Conservation (phyloP, 2,329 filamentous ascomycete genomes). For the Fonsecaea pedrosoi region DNA sequence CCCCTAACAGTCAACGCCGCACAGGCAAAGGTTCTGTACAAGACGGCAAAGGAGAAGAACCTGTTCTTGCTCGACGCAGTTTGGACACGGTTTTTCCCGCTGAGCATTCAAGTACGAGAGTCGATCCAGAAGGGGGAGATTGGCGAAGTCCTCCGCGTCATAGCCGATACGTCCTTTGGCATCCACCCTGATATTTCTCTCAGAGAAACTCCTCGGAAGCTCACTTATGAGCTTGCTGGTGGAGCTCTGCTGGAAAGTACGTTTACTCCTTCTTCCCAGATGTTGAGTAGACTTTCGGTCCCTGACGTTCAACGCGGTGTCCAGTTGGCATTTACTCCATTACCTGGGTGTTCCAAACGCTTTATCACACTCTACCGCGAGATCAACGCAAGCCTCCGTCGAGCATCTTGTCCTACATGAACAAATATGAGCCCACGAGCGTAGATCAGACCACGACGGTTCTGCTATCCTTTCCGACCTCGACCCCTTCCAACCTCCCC, state of each 20-base stretch:
- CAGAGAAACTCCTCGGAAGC: constrained; percentile 34
- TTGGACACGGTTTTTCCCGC: constrained; percentile 87
- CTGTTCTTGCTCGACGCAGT: constrained; percentile 85
- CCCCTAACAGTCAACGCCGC: constrained; percentile 82
- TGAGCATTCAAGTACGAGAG: constrained; percentile 77
- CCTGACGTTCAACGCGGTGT: constrained; percentile 21
- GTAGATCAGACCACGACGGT: constrained; percentile 41
- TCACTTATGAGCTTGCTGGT: constrained; percentile 54
- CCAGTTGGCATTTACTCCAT: constrained; percentile 80
- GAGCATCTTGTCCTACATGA: constrained; percentile 58
- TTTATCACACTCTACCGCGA: constrained; percentile 64
- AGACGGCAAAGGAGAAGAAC: constrained; percentile 74
- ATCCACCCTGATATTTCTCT: constrained; percentile 32
- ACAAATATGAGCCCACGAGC: constrained; percentile 42
- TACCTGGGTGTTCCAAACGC: constrained; percentile 76
- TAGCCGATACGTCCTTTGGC: constrained; percentile 17
- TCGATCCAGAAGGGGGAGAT: constrained; percentile 59
- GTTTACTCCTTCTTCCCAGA: constrained; percentile 5
- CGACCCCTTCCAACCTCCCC: constrained; percentile 60
- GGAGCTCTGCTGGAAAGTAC: constrained; percentile 46
- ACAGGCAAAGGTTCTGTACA: constrained; percentile 74
- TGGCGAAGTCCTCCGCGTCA: constrained; percentile 63
- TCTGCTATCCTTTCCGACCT: constrained; percentile 38
- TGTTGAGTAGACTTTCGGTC: not conserved
- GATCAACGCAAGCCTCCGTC: constrained; percentile 35